Conservation (phyloP, 345 rosid species). For the Durio zibethinus region DNA sequence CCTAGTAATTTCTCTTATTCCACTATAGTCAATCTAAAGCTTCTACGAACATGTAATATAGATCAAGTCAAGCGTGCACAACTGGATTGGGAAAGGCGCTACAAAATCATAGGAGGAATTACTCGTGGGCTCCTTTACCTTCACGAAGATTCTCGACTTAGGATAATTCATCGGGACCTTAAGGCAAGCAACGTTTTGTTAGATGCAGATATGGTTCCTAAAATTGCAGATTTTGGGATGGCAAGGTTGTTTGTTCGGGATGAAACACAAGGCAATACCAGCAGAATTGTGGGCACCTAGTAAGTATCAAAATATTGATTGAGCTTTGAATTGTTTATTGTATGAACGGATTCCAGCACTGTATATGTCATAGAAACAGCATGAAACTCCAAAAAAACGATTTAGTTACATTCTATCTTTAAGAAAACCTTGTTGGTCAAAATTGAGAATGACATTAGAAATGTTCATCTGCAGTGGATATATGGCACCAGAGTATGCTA, state of each 20-base stretch:
- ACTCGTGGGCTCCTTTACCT: conserved; percentile 20
- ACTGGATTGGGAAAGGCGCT: conserved; percentile 17
- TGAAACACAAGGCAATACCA: conserved; percentile 21
- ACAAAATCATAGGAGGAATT: conserved; percentile 15
- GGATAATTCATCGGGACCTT: conserved; percentile 16
- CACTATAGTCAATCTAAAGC: background rate
- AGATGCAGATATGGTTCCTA: conserved; percentile 15
- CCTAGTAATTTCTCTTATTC: background rate
- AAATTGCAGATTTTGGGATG: conserved; percentile 22
- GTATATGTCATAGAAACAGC: background rate
- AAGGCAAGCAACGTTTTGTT: conserved; percentile 20
- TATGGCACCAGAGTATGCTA: conserved; percentile 7
- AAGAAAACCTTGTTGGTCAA: background rate
- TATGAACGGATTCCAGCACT: background rate
- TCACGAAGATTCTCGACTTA: conserved; percentile 18
- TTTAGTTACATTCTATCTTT: background rate
- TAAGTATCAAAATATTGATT: background rate
- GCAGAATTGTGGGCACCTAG: conserved; percentile 19
- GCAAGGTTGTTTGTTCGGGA: conserved; percentile 19
- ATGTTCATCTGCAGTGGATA: conserved; percentile 5
- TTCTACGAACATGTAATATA: background rate
- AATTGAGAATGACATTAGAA: background rate
- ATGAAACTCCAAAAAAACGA: background rate
- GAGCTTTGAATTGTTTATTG: background rate
- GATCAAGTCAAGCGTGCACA: conserved; percentile 12